Evolutionary conservation across 768 basidiomycete species (phyloP).

Genomic region (Agaricus blazei): DNA sequence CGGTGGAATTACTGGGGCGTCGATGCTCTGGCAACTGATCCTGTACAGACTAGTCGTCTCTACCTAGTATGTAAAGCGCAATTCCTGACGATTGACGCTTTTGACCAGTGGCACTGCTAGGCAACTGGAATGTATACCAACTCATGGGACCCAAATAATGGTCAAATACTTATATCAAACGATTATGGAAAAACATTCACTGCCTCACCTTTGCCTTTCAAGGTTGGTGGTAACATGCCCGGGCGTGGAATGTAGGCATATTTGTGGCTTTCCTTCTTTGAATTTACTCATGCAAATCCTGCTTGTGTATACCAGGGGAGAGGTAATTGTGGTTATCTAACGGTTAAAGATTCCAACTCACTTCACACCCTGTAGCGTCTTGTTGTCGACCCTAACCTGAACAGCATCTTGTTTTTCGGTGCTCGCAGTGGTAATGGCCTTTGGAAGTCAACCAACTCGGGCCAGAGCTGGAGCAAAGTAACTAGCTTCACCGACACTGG

Average conservation of each 20-base stretch:
- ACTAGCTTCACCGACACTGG: conserved; percentile 54
- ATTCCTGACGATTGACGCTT: background rate
- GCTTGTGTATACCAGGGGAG: conserved; percentile 31
- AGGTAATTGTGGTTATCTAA: conserved; percentile 25
- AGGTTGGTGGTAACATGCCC: conserved; percentile 67
- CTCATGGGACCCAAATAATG: conserved; percentile 57
- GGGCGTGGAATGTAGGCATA: conserved; percentile 52
- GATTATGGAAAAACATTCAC: conserved; percentile 56
- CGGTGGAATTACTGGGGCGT: conserved; percentile 60
- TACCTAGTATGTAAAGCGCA: conserved; percentile 34
- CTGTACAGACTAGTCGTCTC: conserved; percentile 47
- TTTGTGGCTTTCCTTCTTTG: background rate
- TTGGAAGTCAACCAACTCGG: conserved; percentile 61
- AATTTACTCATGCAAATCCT: background rate
- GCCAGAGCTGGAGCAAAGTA: conserved; percentile 56
- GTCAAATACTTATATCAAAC: conserved; percentile 55
- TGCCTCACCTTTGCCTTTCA: conserved; percentile 50
- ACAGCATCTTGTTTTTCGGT: conserved; percentile 58
- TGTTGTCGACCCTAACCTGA: conserved; percentile 57
- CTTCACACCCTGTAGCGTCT: conserved; percentile 37
- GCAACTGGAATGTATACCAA: conserved; percentile 62
- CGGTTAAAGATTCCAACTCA: background rate
- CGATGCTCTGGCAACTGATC: conserved; percentile 60
- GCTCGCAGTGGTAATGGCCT: conserved; percentile 61
- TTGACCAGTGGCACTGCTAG: conserved; percentile 16